Percentiles rank a stretch among this genome's conserved stretches.
These are phyloP conservation scores for Heterobasidion occidentale DNA, from an alignment of 1,284 basidiomycete genomes.

Conservation along the genomic window DNA sequence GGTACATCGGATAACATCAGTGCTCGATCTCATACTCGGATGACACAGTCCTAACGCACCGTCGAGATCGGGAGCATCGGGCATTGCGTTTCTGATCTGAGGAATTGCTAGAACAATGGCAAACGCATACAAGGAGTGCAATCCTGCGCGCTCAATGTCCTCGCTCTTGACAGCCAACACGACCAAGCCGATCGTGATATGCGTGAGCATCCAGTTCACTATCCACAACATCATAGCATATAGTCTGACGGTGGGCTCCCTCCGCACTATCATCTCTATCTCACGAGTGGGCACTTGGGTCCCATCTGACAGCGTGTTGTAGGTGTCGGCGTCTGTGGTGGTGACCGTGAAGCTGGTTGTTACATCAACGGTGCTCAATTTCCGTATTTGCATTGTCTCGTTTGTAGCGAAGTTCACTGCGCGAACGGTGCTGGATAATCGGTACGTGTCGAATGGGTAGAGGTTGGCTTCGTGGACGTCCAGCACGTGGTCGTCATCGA, in stretches of 20 bases:
- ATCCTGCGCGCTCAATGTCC: slow-evolving; percentile 15
- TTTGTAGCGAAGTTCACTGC: slow-evolving; percentile 27
- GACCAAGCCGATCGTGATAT: slow-evolving; percentile 38
- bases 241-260: slow-evolving; percentile 36
- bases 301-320: slow-evolving; percentile 17
- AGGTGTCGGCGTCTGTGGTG: slow-evolving; percentile 34
- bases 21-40: background rate
- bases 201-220: slow-evolving; percentile 45
- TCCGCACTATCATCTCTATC: slow-evolving; percentile 33
- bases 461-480: slow-evolving; percentile 46
- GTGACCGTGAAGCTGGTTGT: slow-evolving; percentile 41
- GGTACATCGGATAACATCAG: background rate
- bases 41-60: slow-evolving; percentile 26
- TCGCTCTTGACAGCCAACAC: slow-evolving; percentile 30
- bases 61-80: slow-evolving; percentile 48
- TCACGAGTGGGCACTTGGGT: slow-evolving; percentile 29
- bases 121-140: slow-evolving; percentile 30
- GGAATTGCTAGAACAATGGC: slow-evolving; percentile 36
- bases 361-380: slow-evolving; percentile 33
- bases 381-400: slow-evolving; percentile 33
- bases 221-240: slow-evolving; percentile 40
- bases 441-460: slow-evolving; percentile 53
- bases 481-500: slow-evolving; percentile 50
- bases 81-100: slow-evolving; percentile 46
- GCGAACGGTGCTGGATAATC: slow-evolving; percentile 39